phyloP scores from a whole-genome alignment of 768 basidiomycete species.

The Lactarius hengduanensis region DNA sequence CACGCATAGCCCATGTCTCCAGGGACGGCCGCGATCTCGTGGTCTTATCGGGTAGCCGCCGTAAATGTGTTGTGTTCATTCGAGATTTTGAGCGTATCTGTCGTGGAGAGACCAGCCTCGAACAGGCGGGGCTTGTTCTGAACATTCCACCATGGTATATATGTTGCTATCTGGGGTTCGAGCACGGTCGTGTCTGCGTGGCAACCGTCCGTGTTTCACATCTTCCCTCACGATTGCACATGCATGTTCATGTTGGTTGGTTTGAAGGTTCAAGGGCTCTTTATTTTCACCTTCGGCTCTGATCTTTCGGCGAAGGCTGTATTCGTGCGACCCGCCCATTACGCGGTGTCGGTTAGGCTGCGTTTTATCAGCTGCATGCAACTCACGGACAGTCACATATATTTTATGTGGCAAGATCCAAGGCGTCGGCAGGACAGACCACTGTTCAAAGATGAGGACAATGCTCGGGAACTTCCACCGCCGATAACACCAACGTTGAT shows the following conservation, averaged over 20 bases:
- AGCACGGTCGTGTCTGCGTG: slow-evolving; percentile 16
- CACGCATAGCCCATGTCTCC: slow-evolving; percentile 37
- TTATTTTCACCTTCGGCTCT: slow-evolving; percentile 11
- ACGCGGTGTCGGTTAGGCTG: not conserved
- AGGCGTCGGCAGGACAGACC: slow-evolving; percentile 8
- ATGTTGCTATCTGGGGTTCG: slow-evolving; percentile 14
- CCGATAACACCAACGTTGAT: not conserved
- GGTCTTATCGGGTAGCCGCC: slow-evolving; percentile 31
- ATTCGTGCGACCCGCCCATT: not conserved
- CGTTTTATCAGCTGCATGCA: not conserved
- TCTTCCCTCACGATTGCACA: not conserved
- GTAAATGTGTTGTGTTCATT: slow-evolving; percentile 33
- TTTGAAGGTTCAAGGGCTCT: slow-evolving; percentile 8
- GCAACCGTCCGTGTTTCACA: slow-evolving; percentile 10
- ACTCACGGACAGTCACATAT: not conserved
- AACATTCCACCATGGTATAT: not conserved
- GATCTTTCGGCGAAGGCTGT: not conserved
- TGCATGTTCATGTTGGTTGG: too few species aligned
- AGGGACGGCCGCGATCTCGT: slow-evolving; percentile 37
- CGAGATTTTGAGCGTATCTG: slow-evolving; percentile 36
- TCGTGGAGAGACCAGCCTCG: slow-evolving; percentile 1
- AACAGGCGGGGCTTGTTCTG: not conserved
- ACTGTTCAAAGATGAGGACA: slow-evolving; percentile 10
- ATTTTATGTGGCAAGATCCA: not conserved
- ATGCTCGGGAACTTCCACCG: not conserved